phyloP scores from a whole-genome alignment of 2,329 filamentous ascomycete genomes.

The Penicillium sp. region DNA sequence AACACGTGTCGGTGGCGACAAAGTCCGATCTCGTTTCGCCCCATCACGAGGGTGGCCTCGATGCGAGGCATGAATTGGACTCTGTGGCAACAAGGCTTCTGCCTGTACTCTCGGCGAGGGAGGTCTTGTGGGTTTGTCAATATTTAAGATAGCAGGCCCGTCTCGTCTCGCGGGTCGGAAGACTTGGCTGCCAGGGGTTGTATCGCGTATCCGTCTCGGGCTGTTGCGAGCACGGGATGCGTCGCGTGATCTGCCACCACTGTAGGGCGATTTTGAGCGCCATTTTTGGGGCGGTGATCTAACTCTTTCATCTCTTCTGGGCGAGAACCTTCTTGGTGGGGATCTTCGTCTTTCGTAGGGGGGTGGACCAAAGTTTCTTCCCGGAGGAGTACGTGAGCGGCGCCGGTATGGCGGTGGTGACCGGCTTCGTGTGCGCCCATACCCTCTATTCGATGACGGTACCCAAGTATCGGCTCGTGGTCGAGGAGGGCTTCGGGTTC shows the following conservation, averaged over 20 bases:
- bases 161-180: constrained; percentile 35
- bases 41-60: constrained; percentile 49
- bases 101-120: constrained; percentile 24
- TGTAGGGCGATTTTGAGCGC: constrained; percentile 42
- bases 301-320: constrained; percentile 38
- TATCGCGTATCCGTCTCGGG: constrained; percentile 37
- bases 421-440: constrained; percentile 41
- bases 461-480: constrained; percentile 44
- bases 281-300: constrained; percentile 39
- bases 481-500: constrained; percentile 39
- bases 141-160: constrained; percentile 27
- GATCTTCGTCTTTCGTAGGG: constrained; percentile 37
- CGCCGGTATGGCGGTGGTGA: constrained; percentile 42
- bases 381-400: constrained; percentile 42
- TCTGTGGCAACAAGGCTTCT: constrained; percentile 50
- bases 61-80: constrained; percentile 51
- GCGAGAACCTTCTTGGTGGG: constrained; percentile 41
- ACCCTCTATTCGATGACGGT: constrained; percentile 33
- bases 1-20: constrained; percentile 40
- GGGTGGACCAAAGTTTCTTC: constrained; percentile 33
- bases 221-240: constrained; percentile 32
- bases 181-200: constrained; percentile 34
- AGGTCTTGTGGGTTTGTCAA: constrained; percentile 29
- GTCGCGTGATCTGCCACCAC: constrained; percentile 30
- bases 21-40: constrained; percentile 49